These are phyloP conservation scores for Phtheirospermum japonicum DNA, from an alignment of 257 asterid genomes.

Conservation along the genomic window DNA sequence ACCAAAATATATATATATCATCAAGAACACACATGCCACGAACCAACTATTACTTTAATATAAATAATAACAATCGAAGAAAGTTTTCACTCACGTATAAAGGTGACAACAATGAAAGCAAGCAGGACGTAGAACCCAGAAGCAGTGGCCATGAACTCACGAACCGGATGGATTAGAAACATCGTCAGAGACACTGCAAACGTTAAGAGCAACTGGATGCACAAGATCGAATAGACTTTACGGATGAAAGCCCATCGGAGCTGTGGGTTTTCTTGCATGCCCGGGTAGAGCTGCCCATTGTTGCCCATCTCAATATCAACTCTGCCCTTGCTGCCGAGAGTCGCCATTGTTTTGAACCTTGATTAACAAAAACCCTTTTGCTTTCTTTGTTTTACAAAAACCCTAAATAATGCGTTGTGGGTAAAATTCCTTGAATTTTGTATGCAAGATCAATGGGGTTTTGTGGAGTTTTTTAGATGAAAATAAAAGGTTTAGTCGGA, in stretches of 20 bases:
- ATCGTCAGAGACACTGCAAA: slow-evolving; percentile 42
- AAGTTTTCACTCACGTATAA: slow-evolving; percentile 24
- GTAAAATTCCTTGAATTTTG: no score
- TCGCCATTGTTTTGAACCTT: no score
- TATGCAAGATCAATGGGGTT: no score
- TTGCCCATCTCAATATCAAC: slow-evolving; percentile 45
- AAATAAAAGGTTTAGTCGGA: no score
- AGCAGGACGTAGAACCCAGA: slow-evolving; percentile 35
- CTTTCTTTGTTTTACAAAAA: no score
- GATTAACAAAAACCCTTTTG: no score
- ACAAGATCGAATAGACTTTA: slow-evolving; percentile 63
- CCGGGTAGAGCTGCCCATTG: slow-evolving; percentile 49
- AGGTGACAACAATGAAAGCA: slow-evolving; percentile 33
- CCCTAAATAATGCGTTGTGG: no score
- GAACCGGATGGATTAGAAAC: slow-evolving; percentile 39
- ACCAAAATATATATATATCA: no score
- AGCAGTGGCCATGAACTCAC: slow-evolving; percentile 33
- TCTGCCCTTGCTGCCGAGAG: slow-evolving; percentile 26
- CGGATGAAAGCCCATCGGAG: slow-evolving; percentile 76
- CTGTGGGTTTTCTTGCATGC: slow-evolving; percentile 52
- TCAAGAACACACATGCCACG: no score
- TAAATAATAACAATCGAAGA: no score
- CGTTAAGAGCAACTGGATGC: slow-evolving; percentile 47
- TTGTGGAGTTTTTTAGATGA: no score
- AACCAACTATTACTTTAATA: no score